Evolutionary conservation across 2,329 filamentous ascomycete species (phyloP), one percentile per base, ranked within the genome.

Genomic region (Geoglossum cookeanum): DNA sequence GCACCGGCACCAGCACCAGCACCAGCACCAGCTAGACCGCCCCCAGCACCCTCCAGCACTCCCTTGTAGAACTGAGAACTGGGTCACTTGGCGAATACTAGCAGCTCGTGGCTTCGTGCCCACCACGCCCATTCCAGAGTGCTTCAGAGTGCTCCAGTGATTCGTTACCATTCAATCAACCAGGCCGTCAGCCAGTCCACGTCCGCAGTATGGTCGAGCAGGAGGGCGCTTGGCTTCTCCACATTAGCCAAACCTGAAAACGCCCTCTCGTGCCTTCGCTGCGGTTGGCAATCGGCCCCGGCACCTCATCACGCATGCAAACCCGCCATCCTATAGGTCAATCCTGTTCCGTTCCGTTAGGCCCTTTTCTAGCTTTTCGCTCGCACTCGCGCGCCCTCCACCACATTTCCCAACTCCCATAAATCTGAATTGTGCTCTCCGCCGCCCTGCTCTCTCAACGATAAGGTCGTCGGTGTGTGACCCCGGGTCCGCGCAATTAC

Each of bases 331-430:
- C 27, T 8, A 51, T 51, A 51, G 48, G 48, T 29, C 30, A 53
- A 53, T 53, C 37, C 49, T 37, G 30, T 32, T 17, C 49, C 49
- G 49, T 53, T 53, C 33, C 49, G 49, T 35, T 53, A 53, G 49
- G 15, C 49, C 49, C 49, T 9, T 33, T 53, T 53, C 49, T 53
- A 15, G 37, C 49, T 53, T 53, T 53, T 53, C n/a, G 15, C 48
- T 7, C 48, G 11, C 48, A 51, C n/a, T 51, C 49, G 32, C 30
- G 5, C 32, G 29, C 48, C 48, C 27, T 52, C 32, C 27, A 52
- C 48, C n/a, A 13, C 33, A 13, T 22, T 33, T 29, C 22, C 6
- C 29, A 33, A 22, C 22, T 27, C n/a, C 15, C 22, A 13, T 17
- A 32, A 32, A 33, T 22, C 22, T 22, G 22, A 22, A 9, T 22